These are phyloP conservation scores for Ogataea haglerorum DNA, from an alignment of 805 yeast species.

Conservation along the genomic window DNA sequence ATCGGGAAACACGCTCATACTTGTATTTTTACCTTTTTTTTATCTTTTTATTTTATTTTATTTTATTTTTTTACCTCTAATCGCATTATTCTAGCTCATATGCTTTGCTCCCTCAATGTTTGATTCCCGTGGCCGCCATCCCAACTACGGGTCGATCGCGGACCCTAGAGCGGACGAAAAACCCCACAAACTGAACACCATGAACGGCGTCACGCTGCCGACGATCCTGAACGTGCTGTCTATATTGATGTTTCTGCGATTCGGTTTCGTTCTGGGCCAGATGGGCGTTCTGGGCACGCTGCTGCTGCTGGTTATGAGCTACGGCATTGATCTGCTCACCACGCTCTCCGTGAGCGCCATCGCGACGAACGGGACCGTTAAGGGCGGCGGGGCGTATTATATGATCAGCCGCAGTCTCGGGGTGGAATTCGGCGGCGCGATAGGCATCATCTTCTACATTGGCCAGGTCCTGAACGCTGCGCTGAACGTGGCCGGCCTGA, in stretches of 20 bases:
- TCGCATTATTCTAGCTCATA: neutral
- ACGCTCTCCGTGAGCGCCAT: constrained; percentile 91
- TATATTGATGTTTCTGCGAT: constrained; percentile 90
- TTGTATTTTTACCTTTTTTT: neutral
- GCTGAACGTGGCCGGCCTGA: constrained; percentile 91
- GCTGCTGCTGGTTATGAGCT: constrained; percentile 64
- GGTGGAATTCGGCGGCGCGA: constrained; percentile 97
- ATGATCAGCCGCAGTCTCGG: constrained; percentile 95
- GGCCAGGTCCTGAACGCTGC: constrained; percentile 94
- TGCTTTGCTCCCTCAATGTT: constrained; percentile 3
- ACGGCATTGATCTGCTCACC: constrained; percentile 77
- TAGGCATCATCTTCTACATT: constrained; percentile 88
- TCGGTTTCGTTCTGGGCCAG: constrained; percentile 94
- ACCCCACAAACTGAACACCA: constrained; percentile 65
- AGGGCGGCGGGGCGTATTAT: constrained; percentile 98
- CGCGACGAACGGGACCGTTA: constrained; percentile 94
- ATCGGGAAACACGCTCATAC: neutral
- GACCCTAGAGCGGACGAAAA: constrained; percentile 3
- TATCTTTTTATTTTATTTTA: neutral
- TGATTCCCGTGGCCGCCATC: neutral
- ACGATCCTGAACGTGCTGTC: constrained; percentile 90
- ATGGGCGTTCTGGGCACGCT: constrained; percentile 84
- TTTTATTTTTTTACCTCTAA: too few relatives aligned
- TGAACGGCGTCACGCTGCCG: constrained; percentile 90
- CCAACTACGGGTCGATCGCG: constrained; percentile 8